phyloP scores from a whole-genome alignment of 148 eudicot genomes.

The Bassia scoparia region DNA sequence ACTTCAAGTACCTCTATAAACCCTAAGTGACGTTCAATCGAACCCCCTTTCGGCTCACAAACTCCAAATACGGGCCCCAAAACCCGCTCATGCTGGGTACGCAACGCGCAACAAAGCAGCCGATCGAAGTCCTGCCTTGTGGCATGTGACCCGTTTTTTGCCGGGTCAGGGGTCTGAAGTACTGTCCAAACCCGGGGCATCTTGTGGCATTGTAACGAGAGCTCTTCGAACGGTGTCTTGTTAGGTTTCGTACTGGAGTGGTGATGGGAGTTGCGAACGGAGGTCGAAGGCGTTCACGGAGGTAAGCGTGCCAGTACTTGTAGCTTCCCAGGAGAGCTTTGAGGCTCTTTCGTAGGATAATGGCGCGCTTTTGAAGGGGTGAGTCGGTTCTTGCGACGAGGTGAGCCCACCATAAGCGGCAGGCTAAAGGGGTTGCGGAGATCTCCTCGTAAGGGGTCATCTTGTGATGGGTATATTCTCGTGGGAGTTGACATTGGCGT shows the following conservation, averaged over 20 bases:
- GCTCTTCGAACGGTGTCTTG: slow-evolving; percentile 86
- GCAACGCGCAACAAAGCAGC: slow-evolving; percentile 79
- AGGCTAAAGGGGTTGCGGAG: slow-evolving; percentile 77
- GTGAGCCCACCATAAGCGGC: slow-evolving; percentile 91
- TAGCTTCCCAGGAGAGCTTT: slow-evolving; percentile 86
- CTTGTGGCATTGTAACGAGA: slow-evolving; percentile 86
- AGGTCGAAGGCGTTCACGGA: slow-evolving; percentile 76
- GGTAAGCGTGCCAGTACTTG: slow-evolving; percentile 85
- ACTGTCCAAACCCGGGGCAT: slow-evolving; percentile 98
- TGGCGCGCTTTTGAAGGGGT: slow-evolving; percentile 56
- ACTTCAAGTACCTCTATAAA: slow-evolving; percentile 91
- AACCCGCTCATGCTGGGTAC: slow-evolving; percentile 85
- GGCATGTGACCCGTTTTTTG: slow-evolving; percentile 57
- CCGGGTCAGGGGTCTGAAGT: slow-evolving; percentile 45
- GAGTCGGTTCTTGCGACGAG: slow-evolving; percentile 49
- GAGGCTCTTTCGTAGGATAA: slow-evolving; percentile 89
- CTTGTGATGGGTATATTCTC: slow-evolving; percentile 54
- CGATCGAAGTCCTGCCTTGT: slow-evolving; percentile 78
- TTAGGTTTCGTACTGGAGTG: slow-evolving; percentile 54
- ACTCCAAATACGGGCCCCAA: slow-evolving; percentile 75
- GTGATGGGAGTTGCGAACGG: slow-evolving; percentile 59
- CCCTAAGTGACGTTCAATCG: slow-evolving; percentile 89
- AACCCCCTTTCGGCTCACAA: slow-evolving; percentile 75
- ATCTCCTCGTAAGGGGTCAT: slow-evolving; percentile 66
- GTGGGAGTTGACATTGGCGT: slow-evolving; percentile 34